Base-by-base conservation (phyloP, 345 rosid species). In the Trapa incisa region DNA sequence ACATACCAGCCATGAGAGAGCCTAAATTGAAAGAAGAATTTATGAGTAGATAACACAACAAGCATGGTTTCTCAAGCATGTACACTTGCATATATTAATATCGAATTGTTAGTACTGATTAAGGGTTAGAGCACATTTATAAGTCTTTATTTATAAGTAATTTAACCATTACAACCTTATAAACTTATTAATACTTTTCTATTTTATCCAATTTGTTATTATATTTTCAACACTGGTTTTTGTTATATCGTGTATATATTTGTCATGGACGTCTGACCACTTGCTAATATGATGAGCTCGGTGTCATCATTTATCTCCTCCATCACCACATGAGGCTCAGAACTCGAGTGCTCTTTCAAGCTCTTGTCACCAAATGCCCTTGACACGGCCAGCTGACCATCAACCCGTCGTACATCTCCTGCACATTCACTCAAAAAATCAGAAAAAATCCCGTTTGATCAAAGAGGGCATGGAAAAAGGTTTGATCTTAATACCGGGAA, bases 321-420 rank as follows among this genome's bases (percentile, higher is more conserved):
- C 56, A 80, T 72, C 0, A 75, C 62, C 37, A 89, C 85, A 67
- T 91, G 78, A 32, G 99, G 99, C 65, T 94, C 95, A 42, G 96
- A 89, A 73, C 96, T 91, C 69, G 91, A 85, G 82, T 91, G 99
- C 67, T 66, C 72, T 83, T 94, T 91, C 78, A 89, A 68, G 77
- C 89, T 81, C 86, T 87, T 89, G 76, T 94, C 95, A 69, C 99
- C 97, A 62, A 94, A 94, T 64, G 97, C 96, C 72, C 97, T 91
- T 37, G 93, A 89, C 81, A 94, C 95, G 0, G 99, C 99, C 80
- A 94, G 77, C 72, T 86, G 96, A 65, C 93, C 99, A 65, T 94
- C 97, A 50, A 94, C 96, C 9, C 96, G 84, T 0, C 97, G 82
- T 67, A 94, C 96, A 61, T 94, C 99, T 73, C 97, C 99, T 90